Percentiles rank a stretch among this genome's conserved stretches.
Conservation (phyloP, 208 protist genomes). For the Crithidia mellificae region DNA sequence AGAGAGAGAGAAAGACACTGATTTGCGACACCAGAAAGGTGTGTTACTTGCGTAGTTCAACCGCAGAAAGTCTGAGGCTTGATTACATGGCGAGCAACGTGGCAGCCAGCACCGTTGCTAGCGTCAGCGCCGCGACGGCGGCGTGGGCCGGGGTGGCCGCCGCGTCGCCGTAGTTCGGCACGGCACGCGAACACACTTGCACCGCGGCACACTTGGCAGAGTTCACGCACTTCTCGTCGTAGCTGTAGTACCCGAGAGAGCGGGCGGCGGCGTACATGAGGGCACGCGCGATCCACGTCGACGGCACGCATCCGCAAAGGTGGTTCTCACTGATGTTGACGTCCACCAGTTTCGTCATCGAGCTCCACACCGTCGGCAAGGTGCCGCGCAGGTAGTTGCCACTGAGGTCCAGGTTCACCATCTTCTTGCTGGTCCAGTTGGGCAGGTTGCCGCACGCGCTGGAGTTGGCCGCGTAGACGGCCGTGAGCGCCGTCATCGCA, state of each 20-base stretch:
- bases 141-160: not conserved
- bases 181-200: constrained; percentile 10
- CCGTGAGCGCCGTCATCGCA: not conserved
- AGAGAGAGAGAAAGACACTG: too few species aligned
- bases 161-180: constrained; percentile 12
- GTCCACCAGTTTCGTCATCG: not conserved
- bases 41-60: too few species aligned
- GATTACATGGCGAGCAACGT: too few species aligned
- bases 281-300: not conserved
- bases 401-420: not conserved
- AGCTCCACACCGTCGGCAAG: not conserved
- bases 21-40: too few species aligned
- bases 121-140: not conserved
- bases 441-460: not conserved
- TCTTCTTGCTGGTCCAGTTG: not conserved
- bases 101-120: too few species aligned
- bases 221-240: constrained; percentile 1
- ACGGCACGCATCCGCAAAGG: constrained; percentile 9
- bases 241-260: constrained; percentile 11
- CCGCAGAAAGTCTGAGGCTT: too few species aligned
- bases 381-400: not conserved
- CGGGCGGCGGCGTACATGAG: not conserved
- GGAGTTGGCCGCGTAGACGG: constrained; percentile 1
- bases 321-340: not conserved
- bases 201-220: not conserved